Conservation (phyloP, 139 green algal species). For the Limnomonas spitsbergensis region DNA sequence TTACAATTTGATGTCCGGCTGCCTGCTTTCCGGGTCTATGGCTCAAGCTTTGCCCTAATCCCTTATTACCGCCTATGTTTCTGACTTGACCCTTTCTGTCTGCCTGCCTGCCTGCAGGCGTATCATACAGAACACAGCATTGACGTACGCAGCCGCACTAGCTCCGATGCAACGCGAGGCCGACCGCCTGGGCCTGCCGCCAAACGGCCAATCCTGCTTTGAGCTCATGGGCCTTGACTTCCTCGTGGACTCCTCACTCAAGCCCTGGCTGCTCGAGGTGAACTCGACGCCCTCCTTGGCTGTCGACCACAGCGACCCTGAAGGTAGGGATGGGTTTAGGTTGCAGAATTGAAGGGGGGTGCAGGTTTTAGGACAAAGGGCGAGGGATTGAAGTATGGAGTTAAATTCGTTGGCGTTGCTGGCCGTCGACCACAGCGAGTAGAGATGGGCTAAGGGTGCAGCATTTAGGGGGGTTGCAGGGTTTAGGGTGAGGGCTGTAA, state of each 20-base stretch:
- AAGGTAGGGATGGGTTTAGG: background rate
- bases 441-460: too few relatives aligned
- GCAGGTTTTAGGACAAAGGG: too few relatives aligned
- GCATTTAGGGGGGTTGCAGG: too few relatives aligned
- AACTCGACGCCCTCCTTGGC: slow-evolving; percentile 58
- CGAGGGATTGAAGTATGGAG: too few relatives aligned
- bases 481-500: too few relatives aligned
- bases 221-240: slow-evolving; percentile 60
- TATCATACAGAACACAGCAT: background rate
- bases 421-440: too few relatives aligned
- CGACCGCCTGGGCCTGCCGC: background rate
- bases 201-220: slow-evolving; percentile 1
- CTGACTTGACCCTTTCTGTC: too few relatives aligned
- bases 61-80: too few relatives aligned
- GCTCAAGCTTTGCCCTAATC: too few relatives aligned
- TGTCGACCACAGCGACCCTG: slow-evolving; percentile 36
- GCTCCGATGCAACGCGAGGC: background rate
- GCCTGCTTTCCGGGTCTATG: too few relatives aligned
- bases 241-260: slow-evolving; percentile 34
- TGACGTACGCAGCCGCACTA: slow-evolving; percentile 19
- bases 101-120: too few relatives aligned
- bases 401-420: background rate
- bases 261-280: slow-evolving; percentile 54
- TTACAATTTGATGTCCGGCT: too few relatives aligned
- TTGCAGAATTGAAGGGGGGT: background rate